Base-by-base conservation (phyloP, 768 basidiomycete species). In the Stropharia rugosoannulata region DNA sequence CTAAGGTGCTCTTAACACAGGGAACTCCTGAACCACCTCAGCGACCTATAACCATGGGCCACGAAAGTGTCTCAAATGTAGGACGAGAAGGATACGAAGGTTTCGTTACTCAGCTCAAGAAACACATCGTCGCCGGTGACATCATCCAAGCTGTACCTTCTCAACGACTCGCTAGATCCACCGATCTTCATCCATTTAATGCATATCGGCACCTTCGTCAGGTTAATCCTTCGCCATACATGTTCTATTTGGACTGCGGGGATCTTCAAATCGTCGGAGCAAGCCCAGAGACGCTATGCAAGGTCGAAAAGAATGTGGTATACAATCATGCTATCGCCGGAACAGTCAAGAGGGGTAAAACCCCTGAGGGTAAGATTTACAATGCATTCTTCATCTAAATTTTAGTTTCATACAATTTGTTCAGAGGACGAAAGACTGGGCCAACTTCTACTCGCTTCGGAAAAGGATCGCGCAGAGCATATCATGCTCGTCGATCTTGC, bases 111-210 rank as follows among this genome's bases (percentile, higher is more conserved):
- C 84, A 80, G 53, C 77, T 99, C 54, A 98, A 98, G 76, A 81
- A 96, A 66, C 95, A 93, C 68, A 97, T 99, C 53, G 79, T 98
- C 54, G 90, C 88, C 15, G 97, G 97, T 27, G 95, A 99, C 73
- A 98, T 99, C 66, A 98, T 99, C 62, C 97, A 99, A 72, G 97
- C 97, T 2, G 97, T 99, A 6, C 97, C 97, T 7, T 95, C 93
- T 9, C 97, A 98, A 69, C 80, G 95, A 27, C 77, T 98, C 29
- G 76, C 91, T 12, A 83, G 93, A 35, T 89, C 90, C 36, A 98
- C 97, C 0, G 70, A 81, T 16, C 76, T 99, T 16, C 94, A 98
- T 69, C 96, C 97, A 1, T 99, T 99, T 80, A 99, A 98, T 74
- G 94, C 89, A 6, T 99, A 98, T 68, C 80, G 97, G 48, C 90